Percentiles rank a stretch among this genome's conserved stretches.
These are phyloP conservation scores for Hymenoscyphus scutula DNA, from an alignment of 2,329 filamentous ascomycete species.

Conservation along the genomic window DNA sequence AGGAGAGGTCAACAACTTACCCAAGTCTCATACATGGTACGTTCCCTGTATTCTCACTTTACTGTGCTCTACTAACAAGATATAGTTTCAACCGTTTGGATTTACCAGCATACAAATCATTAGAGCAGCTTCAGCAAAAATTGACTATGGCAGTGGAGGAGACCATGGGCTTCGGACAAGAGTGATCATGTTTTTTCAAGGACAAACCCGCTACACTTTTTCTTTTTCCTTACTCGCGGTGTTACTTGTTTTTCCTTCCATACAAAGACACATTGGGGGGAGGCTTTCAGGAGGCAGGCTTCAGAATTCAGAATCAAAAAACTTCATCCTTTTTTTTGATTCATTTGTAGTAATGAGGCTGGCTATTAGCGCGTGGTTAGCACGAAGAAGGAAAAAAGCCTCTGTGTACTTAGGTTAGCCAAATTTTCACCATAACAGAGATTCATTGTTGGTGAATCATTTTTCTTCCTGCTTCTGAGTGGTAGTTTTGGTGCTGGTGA, in stretches of 20 bases:
- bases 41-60: slow-evolving; percentile 37
- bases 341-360: slow-evolving; percentile 12
- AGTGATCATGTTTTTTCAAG: slow-evolving; percentile 49
- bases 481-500: too few species aligned
- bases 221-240: slow-evolving; percentile 21
- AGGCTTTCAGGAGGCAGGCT: slow-evolving; percentile 15
- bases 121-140: slow-evolving; percentile 83
- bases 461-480: background rate
- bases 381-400: slow-evolving; percentile 9
- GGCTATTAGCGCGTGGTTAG: background rate
- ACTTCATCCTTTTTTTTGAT: too few species aligned
- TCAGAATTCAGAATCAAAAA: slow-evolving; percentile 5
- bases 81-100: slow-evolving; percentile 93
- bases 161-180: slow-evolving; percentile 97
- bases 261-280: slow-evolving; percentile 23
- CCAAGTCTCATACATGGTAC: slow-evolving; percentile 97
- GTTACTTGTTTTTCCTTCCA: slow-evolving; percentile 22
- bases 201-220: background rate
- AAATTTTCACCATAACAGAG: slow-evolving; percentile 1
- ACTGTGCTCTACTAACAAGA: slow-evolving; percentile 23
- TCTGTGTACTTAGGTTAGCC: slow-evolving; percentile 11
- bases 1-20: slow-evolving; percentile 83
- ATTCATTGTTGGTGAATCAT: background rate
- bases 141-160: slow-evolving; percentile 97
- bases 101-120: slow-evolving; percentile 85